These are phyloP conservation scores for Aspergillus saccharolyticus DNA, from an alignment of 495 filamentous ascomycete species.

Conservation along the genomic window DNA sequence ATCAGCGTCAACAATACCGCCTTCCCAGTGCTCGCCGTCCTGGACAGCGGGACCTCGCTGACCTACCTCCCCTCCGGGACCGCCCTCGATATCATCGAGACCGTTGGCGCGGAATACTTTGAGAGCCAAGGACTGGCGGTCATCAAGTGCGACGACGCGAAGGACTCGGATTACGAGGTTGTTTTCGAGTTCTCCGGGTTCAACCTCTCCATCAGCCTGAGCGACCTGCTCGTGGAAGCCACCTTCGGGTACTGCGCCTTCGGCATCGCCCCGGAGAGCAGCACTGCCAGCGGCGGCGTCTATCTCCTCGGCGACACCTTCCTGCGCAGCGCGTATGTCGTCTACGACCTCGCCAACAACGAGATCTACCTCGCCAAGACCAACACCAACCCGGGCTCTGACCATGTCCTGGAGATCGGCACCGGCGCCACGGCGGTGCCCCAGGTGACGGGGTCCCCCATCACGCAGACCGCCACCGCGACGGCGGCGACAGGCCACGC, in stretches of 20 bases:
- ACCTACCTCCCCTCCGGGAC: conserved; percentile 68
- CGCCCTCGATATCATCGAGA: conserved; percentile 50
- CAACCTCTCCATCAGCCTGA: conserved; percentile 60
- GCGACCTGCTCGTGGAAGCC: conserved; percentile 65
- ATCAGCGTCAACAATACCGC: conserved; percentile 31
- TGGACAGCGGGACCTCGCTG: conserved; percentile 73
- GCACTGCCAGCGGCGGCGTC: conserved; percentile 44
- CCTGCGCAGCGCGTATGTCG: conserved; percentile 75
- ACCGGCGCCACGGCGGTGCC: conserved; percentile 47
- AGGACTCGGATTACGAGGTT: conserved; percentile 43
- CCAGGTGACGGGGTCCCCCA: conserved; percentile 45
- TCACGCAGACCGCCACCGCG: not conserved
- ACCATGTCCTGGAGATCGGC: conserved; percentile 60
- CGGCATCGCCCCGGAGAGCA: conserved; percentile 44
- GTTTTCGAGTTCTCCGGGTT: conserved; percentile 55
- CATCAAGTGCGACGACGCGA: conserved; percentile 48
- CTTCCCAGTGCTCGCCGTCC: conserved; percentile 51
- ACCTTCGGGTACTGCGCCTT: conserved; percentile 50
- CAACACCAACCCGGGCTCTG: conserved; percentile 30
- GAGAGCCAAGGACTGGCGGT: conserved; percentile 4
- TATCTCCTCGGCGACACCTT: conserved; percentile 77
- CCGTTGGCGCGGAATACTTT: conserved; percentile 55
- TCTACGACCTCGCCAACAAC: conserved; percentile 52
- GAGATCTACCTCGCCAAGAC: not conserved
- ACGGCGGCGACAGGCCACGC: not conserved